phyloP scores from a whole-genome alignment of 2,329 filamentous ascomycete species.

The Colletotrichum sp. region DNA sequence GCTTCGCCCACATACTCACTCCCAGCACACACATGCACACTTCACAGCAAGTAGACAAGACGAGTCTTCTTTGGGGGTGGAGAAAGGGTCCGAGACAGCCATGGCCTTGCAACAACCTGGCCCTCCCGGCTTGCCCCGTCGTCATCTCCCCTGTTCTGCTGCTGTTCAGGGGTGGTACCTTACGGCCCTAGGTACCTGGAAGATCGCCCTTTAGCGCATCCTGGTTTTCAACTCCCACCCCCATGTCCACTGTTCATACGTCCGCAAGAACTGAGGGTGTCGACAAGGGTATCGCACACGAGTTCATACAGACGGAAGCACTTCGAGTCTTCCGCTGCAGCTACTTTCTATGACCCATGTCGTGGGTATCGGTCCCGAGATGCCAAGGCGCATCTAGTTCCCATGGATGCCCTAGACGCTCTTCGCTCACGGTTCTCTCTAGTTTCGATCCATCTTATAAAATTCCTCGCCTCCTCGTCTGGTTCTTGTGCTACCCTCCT shows the following conservation, averaged over 20 bases:
- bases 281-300: slow-evolving; percentile 4
- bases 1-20: neutral
- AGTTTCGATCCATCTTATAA: slow-evolving; percentile 12
- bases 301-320: slow-evolving; percentile 13
- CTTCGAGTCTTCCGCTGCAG: slow-evolving; percentile 16
- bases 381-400: slow-evolving; percentile 6
- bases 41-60: neutral
- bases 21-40: neutral
- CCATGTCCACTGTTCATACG: slow-evolving; percentile 13
- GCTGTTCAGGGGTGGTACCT: neutral
- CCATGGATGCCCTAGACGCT: neutral
- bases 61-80: slow-evolving; percentile 10
- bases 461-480: slow-evolving; percentile 9
- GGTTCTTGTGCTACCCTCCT: neutral
- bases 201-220: slow-evolving; percentile 8
- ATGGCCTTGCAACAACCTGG: slow-evolving; percentile 14
- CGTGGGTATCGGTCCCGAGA: slow-evolving; percentile 17
- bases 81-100: slow-evolving; percentile 21
- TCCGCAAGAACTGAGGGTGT: slow-evolving; percentile 16
- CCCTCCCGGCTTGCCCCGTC: slow-evolving; percentile 12
- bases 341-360: slow-evolving; percentile 8
- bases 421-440: neutral
- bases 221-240: neutral
- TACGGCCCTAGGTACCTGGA: slow-evolving; percentile 16
- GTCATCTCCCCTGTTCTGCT: slow-evolving; percentile 3